A percentile compares a stretch with the other conserved stretches of the same genome.
phyloP scores from a whole-genome alignment of 768 basidiomycete genomes.

The Galerina sulciceps region DNA sequence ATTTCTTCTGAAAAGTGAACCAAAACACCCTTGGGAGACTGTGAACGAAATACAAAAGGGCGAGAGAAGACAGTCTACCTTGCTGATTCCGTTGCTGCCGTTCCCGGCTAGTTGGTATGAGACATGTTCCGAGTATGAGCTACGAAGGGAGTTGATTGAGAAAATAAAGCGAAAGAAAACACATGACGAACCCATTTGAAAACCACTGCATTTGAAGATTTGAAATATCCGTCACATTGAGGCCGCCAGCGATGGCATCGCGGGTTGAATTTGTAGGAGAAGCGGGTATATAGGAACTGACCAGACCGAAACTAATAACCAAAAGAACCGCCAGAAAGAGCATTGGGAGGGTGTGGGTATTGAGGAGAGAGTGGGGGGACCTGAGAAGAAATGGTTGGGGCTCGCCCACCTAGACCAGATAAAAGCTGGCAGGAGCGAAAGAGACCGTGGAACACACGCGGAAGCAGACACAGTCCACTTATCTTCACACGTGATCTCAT shows the following conservation, averaged over 20 bases:
- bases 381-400: too few relatives aligned
- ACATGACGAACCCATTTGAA: constrained; percentile 43
- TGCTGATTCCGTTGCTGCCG: constrained; percentile 52
- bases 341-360: neutral
- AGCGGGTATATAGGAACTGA: constrained; percentile 70
- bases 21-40: constrained; percentile 70
- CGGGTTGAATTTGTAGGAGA: constrained; percentile 68
- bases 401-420: neutral
- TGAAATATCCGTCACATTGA: constrained; percentile 61
- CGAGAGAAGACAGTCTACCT: constrained; percentile 41
- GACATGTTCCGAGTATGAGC: constrained; percentile 57
- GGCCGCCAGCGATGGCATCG: constrained; percentile 41
- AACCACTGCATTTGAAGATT: constrained; percentile 67
- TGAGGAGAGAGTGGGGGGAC: neutral
- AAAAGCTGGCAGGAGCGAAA: neutral
- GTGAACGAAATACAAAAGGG: neutral
- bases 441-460: too few relatives aligned
- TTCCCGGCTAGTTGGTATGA: constrained; percentile 63
- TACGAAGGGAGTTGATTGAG: constrained; percentile 19
- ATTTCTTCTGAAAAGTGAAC: constrained; percentile 80
- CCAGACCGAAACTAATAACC: constrained; percentile 15
- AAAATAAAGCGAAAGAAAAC: constrained; percentile 5
- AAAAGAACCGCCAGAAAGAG: neutral
- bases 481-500: neutral
- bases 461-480: too few relatives aligned